Evolutionary conservation across 208 protist species (phyloP), one percentile per base, ranked within the genome.

Genomic region (Histomonas meleagridis): DNA sequence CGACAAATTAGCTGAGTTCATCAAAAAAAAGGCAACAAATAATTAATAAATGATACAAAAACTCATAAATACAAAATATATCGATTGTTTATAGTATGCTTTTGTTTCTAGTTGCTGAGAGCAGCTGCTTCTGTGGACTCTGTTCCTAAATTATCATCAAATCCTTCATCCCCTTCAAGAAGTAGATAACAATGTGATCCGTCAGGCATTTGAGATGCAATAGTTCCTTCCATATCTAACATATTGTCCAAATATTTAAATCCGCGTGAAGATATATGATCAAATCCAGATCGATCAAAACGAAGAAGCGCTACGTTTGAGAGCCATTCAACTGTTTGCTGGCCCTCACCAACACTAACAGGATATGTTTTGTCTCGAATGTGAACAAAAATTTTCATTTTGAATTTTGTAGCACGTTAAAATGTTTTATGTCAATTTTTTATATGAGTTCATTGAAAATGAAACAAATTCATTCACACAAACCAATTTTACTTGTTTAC

Each of bases 101-200:
- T n/a, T n/a, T n/a, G n/a, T n/a, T n/a, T n/a, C n/a, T n/a, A n/a
- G n/a, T n/a, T n/a, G n/a, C n/a, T n/a, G n/a, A n/a, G n/a, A n/a
- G n/a, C n/a, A n/a, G n/a, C n/a, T n/a, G n/a, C n/a, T n/a, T n/a
- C n/a, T n/a, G n/a, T n/a, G n/a, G n/a, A n/a, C n/a, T n/a, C n/a
- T n/a, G n/a, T n/a, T n/a, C 76, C 76, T 14, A 86, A 28, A 16
- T 86, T 86, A 86, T 86, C 76, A 55, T 86, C 76, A 49, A 86
- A 86, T 23, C 76, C 76, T 86, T 86, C n/a, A 55, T 86, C 76
- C 9, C 76, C 76, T 16, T 86, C 40, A 28, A 86, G 76, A 55
- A 86, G 76, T 55, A 86, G 55, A 86, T 86, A 86, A n/a, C 76
- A 86, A 28, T 86, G 76, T 3, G 76, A 86, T 38, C 55, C 76